Conservation (phyloP, 192 early-diverging fungal species). For the Linnemannia elongata region DNA sequence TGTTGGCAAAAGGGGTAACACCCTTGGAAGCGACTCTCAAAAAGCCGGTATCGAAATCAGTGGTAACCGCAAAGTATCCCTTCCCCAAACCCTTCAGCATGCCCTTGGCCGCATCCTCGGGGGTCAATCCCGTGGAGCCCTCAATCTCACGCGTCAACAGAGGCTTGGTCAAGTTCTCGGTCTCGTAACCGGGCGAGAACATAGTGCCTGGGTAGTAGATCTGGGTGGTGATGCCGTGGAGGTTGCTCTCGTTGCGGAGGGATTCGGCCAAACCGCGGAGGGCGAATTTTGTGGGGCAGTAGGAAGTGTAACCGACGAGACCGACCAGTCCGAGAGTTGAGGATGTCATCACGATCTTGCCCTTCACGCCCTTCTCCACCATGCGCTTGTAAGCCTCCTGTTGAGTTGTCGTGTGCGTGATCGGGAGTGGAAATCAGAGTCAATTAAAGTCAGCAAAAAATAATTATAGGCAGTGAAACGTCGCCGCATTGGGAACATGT, state of each 20-base stretch:
- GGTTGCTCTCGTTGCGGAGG: constrained; percentile 73
- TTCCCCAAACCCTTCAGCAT: constrained; percentile 59
- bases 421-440: neutral
- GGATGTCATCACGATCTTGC: constrained; percentile 77
- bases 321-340: constrained; percentile 77
- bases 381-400: constrained; percentile 74
- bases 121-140: constrained; percentile 69
- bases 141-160: constrained; percentile 77
- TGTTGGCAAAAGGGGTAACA: constrained; percentile 28
- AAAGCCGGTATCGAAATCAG: constrained; percentile 50
- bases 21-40: constrained; percentile 40
- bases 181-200: constrained; percentile 76
- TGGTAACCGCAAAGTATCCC: constrained; percentile 47
- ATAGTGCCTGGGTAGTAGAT: constrained; percentile 83
- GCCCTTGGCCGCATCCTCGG: constrained; percentile 71
- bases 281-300: constrained; percentile 81
- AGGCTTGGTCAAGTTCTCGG: constrained; percentile 82
- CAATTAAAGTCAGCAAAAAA: neutral
- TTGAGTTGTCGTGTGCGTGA: neutral
- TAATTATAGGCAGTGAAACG: neutral
- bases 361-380: constrained; percentile 67
- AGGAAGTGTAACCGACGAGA: constrained; percentile 76
- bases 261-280: constrained; percentile 80
- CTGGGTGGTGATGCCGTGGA: constrained; percentile 74
- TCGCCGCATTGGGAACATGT: too few relatives aligned